These are phyloP conservation scores for Trametes meyenii DNA, from an alignment of 768 basidiomycete genomes.

Conservation along the genomic window DNA sequence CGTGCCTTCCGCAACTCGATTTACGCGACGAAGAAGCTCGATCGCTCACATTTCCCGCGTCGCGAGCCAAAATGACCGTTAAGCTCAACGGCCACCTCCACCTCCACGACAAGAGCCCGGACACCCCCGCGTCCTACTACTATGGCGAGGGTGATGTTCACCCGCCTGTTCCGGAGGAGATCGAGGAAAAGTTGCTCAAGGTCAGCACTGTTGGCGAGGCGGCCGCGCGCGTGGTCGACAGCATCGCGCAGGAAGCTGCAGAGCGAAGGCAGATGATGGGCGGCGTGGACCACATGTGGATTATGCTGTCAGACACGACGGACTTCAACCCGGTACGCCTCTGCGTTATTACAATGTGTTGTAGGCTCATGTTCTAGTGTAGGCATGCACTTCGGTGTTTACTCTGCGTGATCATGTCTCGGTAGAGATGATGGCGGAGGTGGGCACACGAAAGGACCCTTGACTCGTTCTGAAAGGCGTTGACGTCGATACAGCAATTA, in stretches of 20 bases:
- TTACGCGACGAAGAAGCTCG: not conserved
- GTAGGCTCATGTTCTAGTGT: not conserved
- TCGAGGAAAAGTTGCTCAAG: slow-evolving; percentile 22
- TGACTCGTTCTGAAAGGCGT: too few relatives aligned
- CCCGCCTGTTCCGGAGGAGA: slow-evolving; percentile 11
- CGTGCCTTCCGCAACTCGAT: not conserved
- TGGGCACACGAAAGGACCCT: too few relatives aligned
- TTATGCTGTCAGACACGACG: slow-evolving; percentile 24
- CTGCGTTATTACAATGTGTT: not conserved
- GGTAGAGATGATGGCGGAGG: slow-evolving; percentile 8
- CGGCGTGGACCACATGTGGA: slow-evolving; percentile 30
- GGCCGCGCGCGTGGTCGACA: slow-evolving; percentile 9
- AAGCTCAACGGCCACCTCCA: slow-evolving; percentile 7
- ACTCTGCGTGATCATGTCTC: slow-evolving; percentile 12
- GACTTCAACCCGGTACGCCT: slow-evolving; percentile 29
- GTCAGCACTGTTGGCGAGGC: slow-evolving; percentile 1
- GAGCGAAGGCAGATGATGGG: slow-evolving; percentile 28
- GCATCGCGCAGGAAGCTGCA: slow-evolving; percentile 20
- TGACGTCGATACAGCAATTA: not conserved
- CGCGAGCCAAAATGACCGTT: not conserved
- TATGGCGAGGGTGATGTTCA: slow-evolving; percentile 16
- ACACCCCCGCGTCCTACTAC: slow-evolving; percentile 22
- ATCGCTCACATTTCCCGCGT: not conserved
- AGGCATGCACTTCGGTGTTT: slow-evolving; percentile 19
- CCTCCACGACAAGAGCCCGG: slow-evolving; percentile 7